These are phyloP conservation scores for Aureobasidium namibiae DNA, from an alignment of 2,329 filamentous ascomycete species.

Conservation along the genomic window DNA sequence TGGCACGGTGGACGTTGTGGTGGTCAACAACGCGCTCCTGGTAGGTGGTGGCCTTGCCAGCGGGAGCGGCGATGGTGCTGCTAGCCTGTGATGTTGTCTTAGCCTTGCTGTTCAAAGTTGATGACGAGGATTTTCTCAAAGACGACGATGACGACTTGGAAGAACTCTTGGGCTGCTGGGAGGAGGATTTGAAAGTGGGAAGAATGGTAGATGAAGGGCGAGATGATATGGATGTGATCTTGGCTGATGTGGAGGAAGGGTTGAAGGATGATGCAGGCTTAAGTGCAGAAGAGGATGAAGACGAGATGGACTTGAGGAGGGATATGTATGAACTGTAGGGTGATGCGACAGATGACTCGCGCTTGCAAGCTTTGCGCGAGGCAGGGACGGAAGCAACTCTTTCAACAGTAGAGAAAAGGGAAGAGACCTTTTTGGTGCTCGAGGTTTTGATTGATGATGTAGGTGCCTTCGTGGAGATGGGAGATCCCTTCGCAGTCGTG, in stretches of 20 bases:
- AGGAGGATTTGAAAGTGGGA: background rate
- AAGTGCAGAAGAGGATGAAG: background rate
- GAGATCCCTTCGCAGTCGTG: background rate
- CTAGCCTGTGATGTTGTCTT: background rate
- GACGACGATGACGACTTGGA: constrained; percentile 1
- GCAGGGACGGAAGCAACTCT: background rate
- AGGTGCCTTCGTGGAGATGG: background rate
- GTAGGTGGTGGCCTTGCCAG: constrained; percentile 20
- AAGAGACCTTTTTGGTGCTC: constrained; percentile 8
- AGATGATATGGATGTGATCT: background rate
- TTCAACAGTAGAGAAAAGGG: constrained; percentile 3
- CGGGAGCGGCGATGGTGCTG: constrained; percentile 5
- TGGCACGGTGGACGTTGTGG: constrained; percentile 81
- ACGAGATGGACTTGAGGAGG: background rate
- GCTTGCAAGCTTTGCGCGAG: constrained; percentile 7
- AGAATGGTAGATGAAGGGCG: background rate
- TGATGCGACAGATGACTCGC: background rate
- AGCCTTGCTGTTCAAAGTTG: constrained; percentile 9
- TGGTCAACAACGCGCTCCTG: constrained; percentile 49
- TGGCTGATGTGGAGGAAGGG: background rate
- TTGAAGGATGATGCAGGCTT: background rate
- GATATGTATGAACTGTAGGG: background rate
- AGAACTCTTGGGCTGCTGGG: background rate
- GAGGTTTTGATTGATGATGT: constrained; percentile 10
- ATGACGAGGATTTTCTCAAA: background rate